Base-by-base conservation (phyloP, 192 early-diverging fungal species). In the Coemansia sp. region DNA sequence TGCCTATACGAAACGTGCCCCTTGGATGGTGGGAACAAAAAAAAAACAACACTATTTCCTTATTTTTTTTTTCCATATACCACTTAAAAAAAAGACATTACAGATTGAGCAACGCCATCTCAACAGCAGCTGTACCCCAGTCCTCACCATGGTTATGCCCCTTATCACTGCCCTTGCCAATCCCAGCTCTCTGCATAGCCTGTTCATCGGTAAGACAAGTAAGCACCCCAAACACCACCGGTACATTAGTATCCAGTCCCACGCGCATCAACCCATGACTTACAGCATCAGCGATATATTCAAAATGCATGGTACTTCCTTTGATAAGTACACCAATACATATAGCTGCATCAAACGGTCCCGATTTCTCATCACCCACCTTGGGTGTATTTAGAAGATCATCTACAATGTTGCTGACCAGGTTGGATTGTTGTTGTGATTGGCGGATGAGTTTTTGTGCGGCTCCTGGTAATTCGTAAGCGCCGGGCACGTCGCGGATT, bases 301-400 rank as follows among this genome's bases (percentile, higher is more conserved):
- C 97, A 87, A 97, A 99, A 66, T 99, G 97, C 88, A 96, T 94
- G 17, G 97, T 99, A 57, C 88, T 86, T 62, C 97, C 97, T 89
- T 98, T 99, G 87, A 99, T 98, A 54, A 99, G 87, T 20, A 99
- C 93, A 33, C 97, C 97, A 73, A 99, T 91, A 61, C 90, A 91
- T 63, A 99, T 94, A 7, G 86, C 92, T 1, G 93, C 96, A 72
- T 98, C 93, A 71, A 91, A 98, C 6, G 88, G 85, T 0, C 83
- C 80, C 38, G 77, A 66, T 65, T 63, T 48, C 5, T 58, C 60
- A 31, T 40, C 61, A 25, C 28, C 25, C 30, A 45, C 42, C 30
- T 8, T 58, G 3, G 64, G 56, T 2, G 68, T 64, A 4, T 68
- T 80, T 51, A 89, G 69, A 33, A 90, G 66, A 22, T 77, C 75